Conservation (phyloP, 2,329 filamentous ascomycete species). For the Penicillium sclerotigenum region DNA sequence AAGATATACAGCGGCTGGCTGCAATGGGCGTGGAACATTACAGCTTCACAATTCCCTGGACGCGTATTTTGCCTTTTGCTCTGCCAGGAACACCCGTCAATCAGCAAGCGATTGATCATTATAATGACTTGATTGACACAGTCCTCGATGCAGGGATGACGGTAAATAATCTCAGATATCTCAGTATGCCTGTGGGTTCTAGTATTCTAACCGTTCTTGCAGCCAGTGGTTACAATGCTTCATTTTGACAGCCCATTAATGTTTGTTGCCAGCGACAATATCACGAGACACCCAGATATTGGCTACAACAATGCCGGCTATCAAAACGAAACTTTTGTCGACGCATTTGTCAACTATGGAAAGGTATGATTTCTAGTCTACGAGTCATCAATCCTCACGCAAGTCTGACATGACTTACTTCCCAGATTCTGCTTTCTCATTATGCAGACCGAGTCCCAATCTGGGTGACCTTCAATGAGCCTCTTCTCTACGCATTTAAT, state of each 20-base stretch:
- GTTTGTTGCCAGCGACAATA: conserved; percentile 22
- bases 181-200: not conserved
- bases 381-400: not conserved
- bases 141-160: conserved; percentile 43
- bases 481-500: conserved; percentile 36
- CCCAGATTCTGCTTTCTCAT: conserved; percentile 34
- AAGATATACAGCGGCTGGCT: conserved; percentile 43
- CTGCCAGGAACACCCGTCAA: conserved; percentile 46
- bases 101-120: conserved; percentile 46
- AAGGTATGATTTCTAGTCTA: conserved; percentile 11
- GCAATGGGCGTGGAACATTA: conserved; percentile 41
- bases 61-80: conserved; percentile 50
- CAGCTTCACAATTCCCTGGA: conserved; percentile 50
- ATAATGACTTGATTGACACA: conserved; percentile 48
- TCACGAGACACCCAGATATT: conserved; percentile 22
- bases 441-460: conserved; percentile 41
- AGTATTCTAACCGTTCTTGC: not conserved
- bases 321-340: conserved; percentile 45
- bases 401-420: not conserved
- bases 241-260: conserved; percentile 31
- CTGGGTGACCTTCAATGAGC: conserved; percentile 46
- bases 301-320: conserved; percentile 29
- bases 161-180: not conserved
- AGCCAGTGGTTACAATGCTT: conserved; percentile 45
- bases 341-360: conserved; percentile 39